Conservation (phyloP, 2,329 filamentous ascomycete genomes). For the Gnomoniopsis sp. region DNA sequence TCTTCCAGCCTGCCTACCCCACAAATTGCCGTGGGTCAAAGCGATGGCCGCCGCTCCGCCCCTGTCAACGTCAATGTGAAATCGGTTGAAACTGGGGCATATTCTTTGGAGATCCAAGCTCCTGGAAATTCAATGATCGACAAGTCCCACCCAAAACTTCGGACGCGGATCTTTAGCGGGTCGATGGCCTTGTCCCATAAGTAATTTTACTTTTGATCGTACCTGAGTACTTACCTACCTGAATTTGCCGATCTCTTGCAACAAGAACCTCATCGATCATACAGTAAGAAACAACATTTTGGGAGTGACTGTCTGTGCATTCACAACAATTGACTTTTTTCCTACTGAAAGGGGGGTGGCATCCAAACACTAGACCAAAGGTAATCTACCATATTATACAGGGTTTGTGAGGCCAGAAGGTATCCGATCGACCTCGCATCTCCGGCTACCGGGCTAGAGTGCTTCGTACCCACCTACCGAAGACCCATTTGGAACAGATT, state of each 20-base stretch:
- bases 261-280: too few relatives aligned
- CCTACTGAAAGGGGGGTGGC: too few relatives aligned
- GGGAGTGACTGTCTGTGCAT: too few relatives aligned
- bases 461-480: not conserved
- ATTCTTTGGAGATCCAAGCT: constrained; percentile 5
- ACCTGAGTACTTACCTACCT: not conserved
- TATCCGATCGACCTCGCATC: not conserved
- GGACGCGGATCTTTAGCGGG: not conserved
- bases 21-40: constrained; percentile 11
- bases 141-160: not conserved
- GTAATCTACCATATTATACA: not conserved
- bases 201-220: not conserved
- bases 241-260: too few relatives aligned
- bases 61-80: constrained; percentile 2
- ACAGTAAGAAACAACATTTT: too few relatives aligned
- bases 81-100: constrained; percentile 12
- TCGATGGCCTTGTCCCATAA: not conserved
- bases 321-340: too few relatives aligned
- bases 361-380: too few relatives aligned
- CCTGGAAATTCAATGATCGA: constrained; percentile 2
- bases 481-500: not conserved
- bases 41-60: constrained; percentile 1
- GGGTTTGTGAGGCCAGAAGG: not conserved
- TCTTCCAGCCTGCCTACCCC: not conserved
- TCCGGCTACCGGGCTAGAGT: not conserved